Evolutionary conservation across 805 yeast species (phyloP).

Genomic region (Wickerhamiella siamensis): DNA sequence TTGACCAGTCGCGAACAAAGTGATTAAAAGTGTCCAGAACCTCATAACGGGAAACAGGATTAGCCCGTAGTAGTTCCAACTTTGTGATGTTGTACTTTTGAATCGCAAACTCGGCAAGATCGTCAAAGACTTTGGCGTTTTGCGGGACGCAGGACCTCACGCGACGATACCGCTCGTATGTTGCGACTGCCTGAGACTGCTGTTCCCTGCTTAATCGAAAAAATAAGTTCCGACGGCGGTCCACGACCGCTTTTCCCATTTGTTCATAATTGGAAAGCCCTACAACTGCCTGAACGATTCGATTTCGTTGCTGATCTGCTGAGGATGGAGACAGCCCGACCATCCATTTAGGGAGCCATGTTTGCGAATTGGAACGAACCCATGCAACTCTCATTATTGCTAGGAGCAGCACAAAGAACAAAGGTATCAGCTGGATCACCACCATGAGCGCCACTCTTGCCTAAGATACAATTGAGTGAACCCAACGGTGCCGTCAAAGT

Average conservation of each 20-base stretch:
- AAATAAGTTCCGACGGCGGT: constrained; percentile 17
- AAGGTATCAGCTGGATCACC: too few species aligned
- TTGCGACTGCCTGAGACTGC: constrained; percentile 42
- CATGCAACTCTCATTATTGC: background rate
- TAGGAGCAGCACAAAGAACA: too few species aligned
- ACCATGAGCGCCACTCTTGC: too few species aligned
- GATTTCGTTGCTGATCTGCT: background rate
- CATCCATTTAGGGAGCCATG: background rate
- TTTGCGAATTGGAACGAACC: background rate
- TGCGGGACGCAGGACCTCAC: constrained; percentile 34
- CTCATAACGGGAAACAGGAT: constrained; percentile 16
- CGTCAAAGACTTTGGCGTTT: constrained; percentile 36
- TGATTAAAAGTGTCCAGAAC: constrained; percentile 47
- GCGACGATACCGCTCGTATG: constrained; percentile 32
- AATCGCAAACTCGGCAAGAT: constrained; percentile 31
- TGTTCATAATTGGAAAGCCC: constrained; percentile 15
- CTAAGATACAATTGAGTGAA: too few species aligned
- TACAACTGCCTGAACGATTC: constrained; percentile 10
- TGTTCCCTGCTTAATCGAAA: constrained; percentile 37
- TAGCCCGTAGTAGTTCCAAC: constrained; percentile 33
- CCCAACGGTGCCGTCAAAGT: too few species aligned
- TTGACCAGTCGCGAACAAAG: constrained; percentile 65
- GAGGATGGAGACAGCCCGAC: background rate
- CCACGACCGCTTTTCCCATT: constrained; percentile 7
- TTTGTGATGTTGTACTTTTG: constrained; percentile 26